Conservation (phyloP, 345 rosid species). For the Trapa bicornis region DNA sequence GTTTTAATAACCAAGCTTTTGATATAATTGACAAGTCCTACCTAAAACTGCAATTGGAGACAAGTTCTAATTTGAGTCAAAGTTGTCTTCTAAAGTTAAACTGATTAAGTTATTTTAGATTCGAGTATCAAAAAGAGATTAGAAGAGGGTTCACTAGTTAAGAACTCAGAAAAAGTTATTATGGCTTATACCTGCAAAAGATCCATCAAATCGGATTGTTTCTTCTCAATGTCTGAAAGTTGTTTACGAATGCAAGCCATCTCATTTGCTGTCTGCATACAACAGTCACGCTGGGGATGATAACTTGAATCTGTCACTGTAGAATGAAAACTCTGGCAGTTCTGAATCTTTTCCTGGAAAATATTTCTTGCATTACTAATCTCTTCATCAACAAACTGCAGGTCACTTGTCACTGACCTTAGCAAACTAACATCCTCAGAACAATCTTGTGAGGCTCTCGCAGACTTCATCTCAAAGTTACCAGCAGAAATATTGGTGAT, state of each 20-base stretch:
- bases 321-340: slow-evolving; percentile 62
- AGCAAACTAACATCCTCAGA: slow-evolving; percentile 23
- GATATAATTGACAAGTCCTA: background rate
- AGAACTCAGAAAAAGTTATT: background rate
- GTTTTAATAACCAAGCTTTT: too few relatives aligned
- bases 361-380: slow-evolving; percentile 30
- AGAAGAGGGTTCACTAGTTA: background rate
- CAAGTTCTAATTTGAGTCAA: background rate
- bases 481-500: slow-evolving; percentile 33
- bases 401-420: slow-evolving; percentile 29
- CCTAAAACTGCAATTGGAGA: background rate
- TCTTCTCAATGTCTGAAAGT: slow-evolving; percentile 64
- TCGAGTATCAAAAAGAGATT: background rate
- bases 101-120: background rate
- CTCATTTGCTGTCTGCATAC: slow-evolving; percentile 46
- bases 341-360: slow-evolving; percentile 31
- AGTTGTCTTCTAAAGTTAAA: background rate
- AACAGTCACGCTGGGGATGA: slow-evolving; percentile 38
- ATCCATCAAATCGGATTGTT: slow-evolving; percentile 60
- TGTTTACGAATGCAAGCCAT: slow-evolving; percentile 65
- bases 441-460: slow-evolving; percentile 35
- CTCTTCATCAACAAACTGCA: slow-evolving; percentile 35
- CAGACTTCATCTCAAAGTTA: slow-evolving; percentile 37
- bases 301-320: slow-evolving; percentile 52
- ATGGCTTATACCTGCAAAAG: slow-evolving; percentile 49